Evolutionary conservation across 768 basidiomycete species (phyloP).

Genomic region (Lactarius tabidus): DNA sequence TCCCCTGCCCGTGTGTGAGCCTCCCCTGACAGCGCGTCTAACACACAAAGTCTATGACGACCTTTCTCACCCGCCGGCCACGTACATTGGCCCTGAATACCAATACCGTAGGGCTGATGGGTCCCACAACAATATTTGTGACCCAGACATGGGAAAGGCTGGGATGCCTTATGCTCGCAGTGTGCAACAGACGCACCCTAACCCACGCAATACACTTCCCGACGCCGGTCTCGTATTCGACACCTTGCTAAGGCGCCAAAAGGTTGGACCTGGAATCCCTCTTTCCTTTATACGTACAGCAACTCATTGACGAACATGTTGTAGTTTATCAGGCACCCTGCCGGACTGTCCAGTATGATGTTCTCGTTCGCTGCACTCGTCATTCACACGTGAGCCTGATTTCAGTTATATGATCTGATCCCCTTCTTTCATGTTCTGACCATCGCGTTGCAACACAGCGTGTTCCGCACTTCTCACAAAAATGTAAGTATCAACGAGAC

Average conservation of each 20-base stretch:
- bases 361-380: constrained; percentile 81
- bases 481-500: constrained; percentile 75
- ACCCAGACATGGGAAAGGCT: constrained; percentile 74
- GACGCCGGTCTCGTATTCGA: constrained; percentile 82
- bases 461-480: constrained; percentile 76
- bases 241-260: constrained; percentile 66
- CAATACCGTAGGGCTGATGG: constrained; percentile 77
- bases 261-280: constrained; percentile 45
- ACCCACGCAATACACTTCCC: constrained; percentile 66
- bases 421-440: neutral
- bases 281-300: neutral
- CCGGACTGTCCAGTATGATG: constrained; percentile 74
- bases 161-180: constrained; percentile 78
- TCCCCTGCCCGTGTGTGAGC: neutral
- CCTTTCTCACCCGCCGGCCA: constrained; percentile 72
- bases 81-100: constrained; percentile 57
- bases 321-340: constrained; percentile 73
- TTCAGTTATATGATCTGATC: neutral
- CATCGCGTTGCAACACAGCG: constrained; percentile 37
- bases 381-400: constrained; percentile 56
- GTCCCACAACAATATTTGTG: constrained; percentile 63
- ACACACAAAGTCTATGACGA: constrained; percentile 66
- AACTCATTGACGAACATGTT: neutral
- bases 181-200: constrained; percentile 63
- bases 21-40: neutral